Conservation (phyloP, 768 basidiomycete genomes). For the Mycena epipterygia region DNA sequence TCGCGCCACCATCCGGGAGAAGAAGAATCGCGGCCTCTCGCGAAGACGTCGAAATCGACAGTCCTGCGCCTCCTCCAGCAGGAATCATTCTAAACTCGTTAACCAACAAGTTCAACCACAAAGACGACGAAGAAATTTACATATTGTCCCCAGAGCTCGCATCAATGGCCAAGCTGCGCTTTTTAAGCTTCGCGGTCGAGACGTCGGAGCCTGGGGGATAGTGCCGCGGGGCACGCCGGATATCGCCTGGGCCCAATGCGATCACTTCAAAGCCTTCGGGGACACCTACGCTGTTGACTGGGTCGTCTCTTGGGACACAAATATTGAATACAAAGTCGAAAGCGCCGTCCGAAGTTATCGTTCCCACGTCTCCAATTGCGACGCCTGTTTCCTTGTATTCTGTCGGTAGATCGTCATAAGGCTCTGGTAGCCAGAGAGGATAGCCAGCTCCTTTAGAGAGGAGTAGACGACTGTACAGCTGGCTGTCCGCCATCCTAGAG, state of each 20-base stretch:
- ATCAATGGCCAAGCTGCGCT: not conserved
- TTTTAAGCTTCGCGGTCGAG: conserved; percentile 4
- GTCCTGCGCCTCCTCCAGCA: not conserved
- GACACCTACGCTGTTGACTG: conserved; percentile 40
- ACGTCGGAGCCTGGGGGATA: not conserved
- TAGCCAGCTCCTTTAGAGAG: conserved; percentile 9
- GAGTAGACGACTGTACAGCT: conserved; percentile 5
- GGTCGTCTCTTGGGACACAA: conserved; percentile 36
- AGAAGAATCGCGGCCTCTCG: not conserved
- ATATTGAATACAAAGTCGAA: conserved; percentile 50
- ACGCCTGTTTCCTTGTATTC: conserved; percentile 39
- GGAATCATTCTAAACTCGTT: not conserved
- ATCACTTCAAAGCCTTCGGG: conserved; percentile 39
- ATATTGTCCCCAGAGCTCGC: not conserved
- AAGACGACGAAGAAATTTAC: not conserved
- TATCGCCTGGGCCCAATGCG: not conserved
- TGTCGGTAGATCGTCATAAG: not conserved
- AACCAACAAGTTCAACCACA: not conserved
- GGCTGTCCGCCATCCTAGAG: conserved; percentile 1
- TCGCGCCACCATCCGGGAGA: not conserved
- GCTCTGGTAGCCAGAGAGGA: conserved; percentile 12
- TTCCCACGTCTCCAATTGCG: conserved; percentile 48
- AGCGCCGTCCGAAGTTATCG: conserved; percentile 42
- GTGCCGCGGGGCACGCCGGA: conserved; percentile 1
- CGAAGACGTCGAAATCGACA: not conserved